Conservation (phyloP, 371 early-diverging fungal genomes). For the Rhizopus microsporus region DNA sequence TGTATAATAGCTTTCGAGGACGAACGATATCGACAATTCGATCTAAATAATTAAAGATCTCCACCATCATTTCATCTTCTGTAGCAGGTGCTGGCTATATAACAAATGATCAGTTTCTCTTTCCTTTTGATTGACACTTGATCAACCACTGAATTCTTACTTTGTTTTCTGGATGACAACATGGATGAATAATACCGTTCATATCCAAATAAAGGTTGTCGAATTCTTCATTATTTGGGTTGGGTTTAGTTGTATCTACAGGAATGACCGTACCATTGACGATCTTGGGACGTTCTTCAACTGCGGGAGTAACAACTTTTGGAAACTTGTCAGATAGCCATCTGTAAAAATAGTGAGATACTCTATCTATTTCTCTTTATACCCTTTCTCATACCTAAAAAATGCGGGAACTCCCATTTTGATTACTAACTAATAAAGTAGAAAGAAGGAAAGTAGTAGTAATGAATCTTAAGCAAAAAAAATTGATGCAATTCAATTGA, state of each 20-base stretch:
- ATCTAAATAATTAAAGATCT: constrained; percentile 95
- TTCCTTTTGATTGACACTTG: background rate
- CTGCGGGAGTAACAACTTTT: constrained; percentile 76
- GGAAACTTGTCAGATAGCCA: constrained; percentile 97
- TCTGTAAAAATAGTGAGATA: constrained; percentile 32
- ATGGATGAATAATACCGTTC: constrained; percentile 99
- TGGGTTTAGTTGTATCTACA: constrained; percentile 86
- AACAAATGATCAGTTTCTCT: background rate
- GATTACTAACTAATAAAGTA: background rate
- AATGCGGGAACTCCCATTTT: constrained; percentile 86
- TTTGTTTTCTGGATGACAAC: constrained; percentile 94
- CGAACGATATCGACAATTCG: constrained; percentile 88
- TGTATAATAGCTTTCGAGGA: constrained; percentile 94
- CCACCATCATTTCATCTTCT: constrained; percentile 94
- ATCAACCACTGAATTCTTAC: constrained; percentile 29
- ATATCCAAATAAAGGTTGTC: constrained; percentile 99
- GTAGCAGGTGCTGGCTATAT: constrained; percentile 83
- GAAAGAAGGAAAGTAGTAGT: background rate
- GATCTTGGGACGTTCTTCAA: constrained; percentile 73
- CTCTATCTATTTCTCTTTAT: background rate
- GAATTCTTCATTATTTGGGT: constrained; percentile 92
- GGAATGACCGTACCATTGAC: constrained; percentile 78
- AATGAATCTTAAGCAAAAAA: background rate
- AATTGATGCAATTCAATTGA: background rate
- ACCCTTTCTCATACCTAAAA: constrained; percentile 51